phyloP scores from a whole-genome alignment of 2,329 filamentous ascomycete species.

The Aspergillus floridensis region DNA sequence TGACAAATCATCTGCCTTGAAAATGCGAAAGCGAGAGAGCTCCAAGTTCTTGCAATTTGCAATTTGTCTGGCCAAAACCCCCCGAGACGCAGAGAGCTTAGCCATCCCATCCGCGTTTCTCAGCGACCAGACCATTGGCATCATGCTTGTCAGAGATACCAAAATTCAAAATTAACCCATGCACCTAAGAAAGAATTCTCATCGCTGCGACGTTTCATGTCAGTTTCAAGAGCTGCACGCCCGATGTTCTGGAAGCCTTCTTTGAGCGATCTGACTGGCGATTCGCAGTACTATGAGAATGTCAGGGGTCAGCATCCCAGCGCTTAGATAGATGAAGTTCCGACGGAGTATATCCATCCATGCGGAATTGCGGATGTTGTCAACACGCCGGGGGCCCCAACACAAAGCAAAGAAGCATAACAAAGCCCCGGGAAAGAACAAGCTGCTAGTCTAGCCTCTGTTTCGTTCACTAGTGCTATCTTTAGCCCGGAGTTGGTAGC shows the following conservation, averaged over 20 bases:
- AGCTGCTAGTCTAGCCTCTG: background rate
- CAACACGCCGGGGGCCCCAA: background rate
- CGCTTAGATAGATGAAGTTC: background rate
- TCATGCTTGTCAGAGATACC: background rate
- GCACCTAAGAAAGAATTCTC: background rate
- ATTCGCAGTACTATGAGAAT: background rate
- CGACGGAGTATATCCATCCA: no score
- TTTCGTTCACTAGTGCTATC: background rate
- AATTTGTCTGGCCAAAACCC: background rate
- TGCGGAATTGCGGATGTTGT: background rate
- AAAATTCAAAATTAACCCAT: conserved; percentile 9
- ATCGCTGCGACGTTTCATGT: conserved; percentile 6
- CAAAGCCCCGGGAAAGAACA: background rate
- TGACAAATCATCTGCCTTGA: background rate
- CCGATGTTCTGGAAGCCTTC: conserved; percentile 12
- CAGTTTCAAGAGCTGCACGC: conserved; percentile 11
- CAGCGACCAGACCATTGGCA: background rate
- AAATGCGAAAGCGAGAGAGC: background rate
- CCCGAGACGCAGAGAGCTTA: no score
- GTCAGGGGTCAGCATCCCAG: conserved; percentile 6
- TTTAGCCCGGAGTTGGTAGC: background rate
- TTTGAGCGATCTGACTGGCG: conserved; percentile 7
- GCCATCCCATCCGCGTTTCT: no score
- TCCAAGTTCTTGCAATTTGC: no score
- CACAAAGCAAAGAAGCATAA: background rate